Evolutionary conservation across 805 yeast genomes (phyloP), one percentile per base, ranked within the genome.

Genomic region (Brettanomyces bruxellensis): DNA sequence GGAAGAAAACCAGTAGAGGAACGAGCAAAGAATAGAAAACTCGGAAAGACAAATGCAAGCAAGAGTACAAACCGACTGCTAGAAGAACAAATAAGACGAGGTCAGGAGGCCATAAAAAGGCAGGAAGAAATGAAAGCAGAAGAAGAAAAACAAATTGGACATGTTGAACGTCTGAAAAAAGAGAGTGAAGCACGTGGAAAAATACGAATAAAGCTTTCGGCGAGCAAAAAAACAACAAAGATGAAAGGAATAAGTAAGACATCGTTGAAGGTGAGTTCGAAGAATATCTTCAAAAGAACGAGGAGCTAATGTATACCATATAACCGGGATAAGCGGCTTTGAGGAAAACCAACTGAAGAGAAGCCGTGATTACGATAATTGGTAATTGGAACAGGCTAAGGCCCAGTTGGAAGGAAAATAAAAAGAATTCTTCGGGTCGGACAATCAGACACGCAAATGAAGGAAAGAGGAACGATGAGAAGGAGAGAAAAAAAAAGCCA

Each of bases 81-180:
- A n/a, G 65, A 74, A 39, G 57, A 65, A 35, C 90, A 85, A 60
- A 77, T 85, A 3, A 65, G 68, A 48, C 57, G 62, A 38, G 82
- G 79, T 2, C n/a, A 24, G 39, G 46, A 35, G 49, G 56, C 28
- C 42, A 36, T 18, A 49, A 54, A 9, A 35, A 35, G 12, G 11
- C 12, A 18, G 8, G 18, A 22, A 7, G 25, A 35, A 28, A 22
- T 12, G 23, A 28, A 25, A 4, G 41, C 24, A 36, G 13, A 3
- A 25, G 36, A 25, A 43, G 2, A 43, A 37, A 28, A 25, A 11
- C 22, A 25, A 2, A 13, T 18, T 18, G 18, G 6, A 11, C 14
- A 12, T 12, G 3, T 13, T 13, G n/a, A 35, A 12, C 14, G 23
- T n/a, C 38, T 4, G 18, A 9, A 11, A 30, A 24, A 34, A 36